These are phyloP conservation scores for Leptodontidium sp. DNA, from an alignment of 2,329 filamentous ascomycete genomes.

Conservation along the genomic window DNA sequence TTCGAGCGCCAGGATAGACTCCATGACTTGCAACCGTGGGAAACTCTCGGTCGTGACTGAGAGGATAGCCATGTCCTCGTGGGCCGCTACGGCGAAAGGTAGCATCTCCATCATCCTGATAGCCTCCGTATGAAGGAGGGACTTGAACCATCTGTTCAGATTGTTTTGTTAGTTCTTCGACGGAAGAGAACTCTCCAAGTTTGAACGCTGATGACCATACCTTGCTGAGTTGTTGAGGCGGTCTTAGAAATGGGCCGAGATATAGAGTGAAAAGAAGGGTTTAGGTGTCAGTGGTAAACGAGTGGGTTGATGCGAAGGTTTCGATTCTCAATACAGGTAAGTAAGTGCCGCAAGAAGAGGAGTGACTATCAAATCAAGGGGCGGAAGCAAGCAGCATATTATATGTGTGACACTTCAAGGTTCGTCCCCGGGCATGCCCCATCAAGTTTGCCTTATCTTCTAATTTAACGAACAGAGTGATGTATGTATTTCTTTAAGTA, in stretches of 20 bases:
- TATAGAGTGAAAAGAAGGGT: background rate
- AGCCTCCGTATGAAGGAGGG: slow-evolving; percentile 34
- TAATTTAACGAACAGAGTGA: background rate
- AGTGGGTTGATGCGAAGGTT: slow-evolving; percentile 27
- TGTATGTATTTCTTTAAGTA: background rate
- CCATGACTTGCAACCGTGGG: slow-evolving; percentile 29
- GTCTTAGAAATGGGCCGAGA: background rate
- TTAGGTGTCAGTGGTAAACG: slow-evolving; percentile 27
- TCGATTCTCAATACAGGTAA: slow-evolving; percentile 19
- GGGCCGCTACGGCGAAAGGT: slow-evolving; percentile 38
- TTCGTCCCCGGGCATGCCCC: slow-evolving; percentile 18
- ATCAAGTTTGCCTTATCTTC: slow-evolving; percentile 18
- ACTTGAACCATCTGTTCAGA: slow-evolving; percentile 32
- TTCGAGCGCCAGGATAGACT: slow-evolving; percentile 34
- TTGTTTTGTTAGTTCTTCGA: slow-evolving; percentile 15
- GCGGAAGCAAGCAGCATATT: slow-evolving; percentile 32
- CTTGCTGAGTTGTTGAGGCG: slow-evolving; percentile 12
- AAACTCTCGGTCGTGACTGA: slow-evolving; percentile 43
- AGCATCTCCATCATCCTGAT: slow-evolving; percentile 38
- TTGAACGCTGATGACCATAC: slow-evolving; percentile 1
- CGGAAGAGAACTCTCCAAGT: background rate
- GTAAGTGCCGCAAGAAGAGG: slow-evolving; percentile 21
- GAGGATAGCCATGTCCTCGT: slow-evolving; percentile 39
- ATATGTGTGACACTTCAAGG: slow-evolving; percentile 33
- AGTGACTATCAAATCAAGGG: slow-evolving; percentile 30